Conservation (phyloP, 805 yeast genomes). For the Tetrapisispora fleetii region DNA sequence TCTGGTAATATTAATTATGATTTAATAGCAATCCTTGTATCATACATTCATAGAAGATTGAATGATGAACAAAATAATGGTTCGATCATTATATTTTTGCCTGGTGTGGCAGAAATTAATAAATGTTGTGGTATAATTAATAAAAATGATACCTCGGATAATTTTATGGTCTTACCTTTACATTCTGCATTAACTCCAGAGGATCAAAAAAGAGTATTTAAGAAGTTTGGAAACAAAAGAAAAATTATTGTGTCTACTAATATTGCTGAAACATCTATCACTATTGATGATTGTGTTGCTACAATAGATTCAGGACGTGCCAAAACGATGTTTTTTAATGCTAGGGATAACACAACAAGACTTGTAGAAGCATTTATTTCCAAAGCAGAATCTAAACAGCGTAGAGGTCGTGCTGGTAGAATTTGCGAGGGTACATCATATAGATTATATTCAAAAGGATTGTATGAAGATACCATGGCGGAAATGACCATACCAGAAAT, state of each 20-base stretch:
- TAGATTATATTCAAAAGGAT: constrained; percentile 60
- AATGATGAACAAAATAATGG: constrained; percentile 39
- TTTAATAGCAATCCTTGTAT: constrained; percentile 49
- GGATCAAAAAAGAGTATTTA: constrained; percentile 75
- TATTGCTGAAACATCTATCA: constrained; percentile 94
- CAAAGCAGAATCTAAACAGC: constrained; percentile 76
- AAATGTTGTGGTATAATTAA: constrained; percentile 35
- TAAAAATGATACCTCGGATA: constrained; percentile 6
- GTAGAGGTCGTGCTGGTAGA: constrained; percentile 99
- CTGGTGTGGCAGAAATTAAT: constrained; percentile 84
- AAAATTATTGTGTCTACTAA: constrained; percentile 86
- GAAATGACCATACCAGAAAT: constrained; percentile 84
- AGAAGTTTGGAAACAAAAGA: constrained; percentile 44
- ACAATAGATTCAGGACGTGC: constrained; percentile 85
- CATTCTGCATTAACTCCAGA: constrained; percentile 80
- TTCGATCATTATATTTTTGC: constrained; percentile 74
- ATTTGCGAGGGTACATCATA: constrained; percentile 74
- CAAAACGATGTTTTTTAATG: constrained; percentile 64
- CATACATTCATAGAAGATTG: constrained; percentile 43
- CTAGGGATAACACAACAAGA: constrained; percentile 55
- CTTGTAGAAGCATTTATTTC: constrained; percentile 82
- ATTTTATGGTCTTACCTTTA: constrained; percentile 52
- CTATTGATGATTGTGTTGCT: constrained; percentile 89
- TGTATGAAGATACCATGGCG: constrained; percentile 48
- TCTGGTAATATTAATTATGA: constrained; percentile 67